Conservation (phyloP, 1,284 basidiomycete genomes). For the Garcileccinum viscosum region DNA sequence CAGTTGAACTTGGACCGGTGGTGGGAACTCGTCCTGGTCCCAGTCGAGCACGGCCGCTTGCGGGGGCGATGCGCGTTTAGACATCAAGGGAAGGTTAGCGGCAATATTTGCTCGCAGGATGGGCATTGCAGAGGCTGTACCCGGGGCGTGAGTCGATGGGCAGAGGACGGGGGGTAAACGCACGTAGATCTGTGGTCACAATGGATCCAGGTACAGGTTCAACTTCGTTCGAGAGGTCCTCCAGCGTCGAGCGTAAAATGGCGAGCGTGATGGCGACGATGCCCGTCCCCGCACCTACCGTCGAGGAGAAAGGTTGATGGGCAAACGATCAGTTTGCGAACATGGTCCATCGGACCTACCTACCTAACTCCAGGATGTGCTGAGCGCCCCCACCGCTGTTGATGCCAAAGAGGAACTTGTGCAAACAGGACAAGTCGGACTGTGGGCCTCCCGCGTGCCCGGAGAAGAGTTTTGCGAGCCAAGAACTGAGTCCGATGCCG, state of each 20-base stretch:
- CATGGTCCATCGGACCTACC: background rate
- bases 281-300: conserved; percentile 80
- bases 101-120: conserved; percentile 75
- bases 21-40: conserved; percentile 65
- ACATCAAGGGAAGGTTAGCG: conserved; percentile 51
- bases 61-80: conserved; percentile 31
- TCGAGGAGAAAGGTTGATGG: background rate
- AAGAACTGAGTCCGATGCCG: conserved; percentile 79
- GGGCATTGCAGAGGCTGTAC: conserved; percentile 77
- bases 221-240: conserved; percentile 15
- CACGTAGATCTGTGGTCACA: conserved; percentile 78
- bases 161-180: conserved; percentile 28
- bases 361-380: conserved; percentile 73
- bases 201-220: conserved; percentile 46
- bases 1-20: conserved; percentile 48
- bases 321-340: conserved; percentile 3
- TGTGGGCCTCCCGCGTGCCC: conserved; percentile 4
- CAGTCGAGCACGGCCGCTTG: conserved; percentile 72
- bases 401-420: conserved; percentile 47
- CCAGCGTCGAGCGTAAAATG: conserved; percentile 49
- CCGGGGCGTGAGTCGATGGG: background rate
- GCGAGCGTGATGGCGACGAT: conserved; percentile 76
- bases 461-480: conserved; percentile 56
- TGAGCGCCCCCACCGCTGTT: conserved; percentile 29
- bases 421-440: conserved; percentile 28